Base-by-base conservation (phyloP, 331 rosid species). In the Telfairia occidentalis region DNA sequence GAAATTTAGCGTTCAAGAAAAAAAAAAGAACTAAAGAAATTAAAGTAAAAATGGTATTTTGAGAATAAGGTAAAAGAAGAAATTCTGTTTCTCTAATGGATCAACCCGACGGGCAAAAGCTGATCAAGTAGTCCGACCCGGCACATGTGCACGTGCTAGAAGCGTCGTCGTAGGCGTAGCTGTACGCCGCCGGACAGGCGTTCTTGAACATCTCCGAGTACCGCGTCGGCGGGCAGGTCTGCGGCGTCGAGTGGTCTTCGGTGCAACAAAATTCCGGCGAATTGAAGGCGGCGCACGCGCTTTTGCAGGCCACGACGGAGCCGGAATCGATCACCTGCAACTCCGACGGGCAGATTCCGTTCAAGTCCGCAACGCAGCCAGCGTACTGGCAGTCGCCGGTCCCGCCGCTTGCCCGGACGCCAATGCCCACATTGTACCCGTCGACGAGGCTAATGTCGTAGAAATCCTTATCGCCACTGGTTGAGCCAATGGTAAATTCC, bases 361-460 rank as follows among this genome's bases (percentile, higher is more conserved):
- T 91, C 49, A 94, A 71, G 78, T 94, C 97, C 9, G 89, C n/a
- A 3, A 87, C 84, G 37, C 98, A 94, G 1, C 98, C 98, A 0
- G 98, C 97, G 81, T 87, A 80, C 85, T 90, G 95, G 59, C 98
- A 94, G 64, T 89, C 91, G 12, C 98, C 98, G 55, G 76, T 81
- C 28, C 97, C 97, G 0, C 92, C 89, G 73, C 71, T 82, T 1
- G 98, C 92, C 80, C 59, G 40, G 26, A 94, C 86, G 0, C 97
- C 89, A 83, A 94, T 80, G 0, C 88, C 92, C n/a, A 89, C 92
- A 4, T 94, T 94, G 90, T 91, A 94, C 45, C 98, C 98, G 83
- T 91, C 97, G n/a, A 94, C 98, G 0, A 91, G 85, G 61, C 97
- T 94, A 55, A 94, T 94, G 81, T 91, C 98, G 66, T 94, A 94